phyloP scores from a whole-genome alignment of 2,329 filamentous ascomycete species.

The Pyrenophora seminiperda region DNA sequence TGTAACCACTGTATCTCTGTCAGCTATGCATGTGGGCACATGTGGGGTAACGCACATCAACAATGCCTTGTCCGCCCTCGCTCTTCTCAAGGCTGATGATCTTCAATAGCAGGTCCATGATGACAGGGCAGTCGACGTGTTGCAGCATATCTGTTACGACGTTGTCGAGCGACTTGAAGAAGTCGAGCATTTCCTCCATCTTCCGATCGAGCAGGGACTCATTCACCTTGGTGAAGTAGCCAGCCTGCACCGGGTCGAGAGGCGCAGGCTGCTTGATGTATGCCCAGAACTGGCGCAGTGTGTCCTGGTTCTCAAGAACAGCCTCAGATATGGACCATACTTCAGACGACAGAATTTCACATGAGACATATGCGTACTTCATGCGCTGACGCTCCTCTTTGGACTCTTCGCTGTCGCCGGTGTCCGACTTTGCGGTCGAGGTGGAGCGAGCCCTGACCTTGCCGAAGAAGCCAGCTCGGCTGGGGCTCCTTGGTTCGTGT shows the following conservation, averaged over 20 bases:
- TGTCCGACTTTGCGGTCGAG: constrained; percentile 50
- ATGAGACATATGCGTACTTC: constrained; percentile 91
- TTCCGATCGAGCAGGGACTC: constrained; percentile 97
- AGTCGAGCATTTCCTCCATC: constrained; percentile 92
- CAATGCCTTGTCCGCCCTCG: constrained; percentile 87
- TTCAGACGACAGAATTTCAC: constrained; percentile 91
- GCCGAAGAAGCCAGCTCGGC: constrained; percentile 53
- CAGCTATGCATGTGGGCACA: constrained; percentile 8
- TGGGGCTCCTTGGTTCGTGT: constrained; percentile 42
- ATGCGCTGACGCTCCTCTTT: constrained; percentile 89
- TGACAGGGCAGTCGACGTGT: constrained; percentile 96
- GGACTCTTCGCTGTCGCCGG: constrained; percentile 60
- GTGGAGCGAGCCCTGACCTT: constrained; percentile 53
- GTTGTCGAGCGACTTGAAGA: constrained; percentile 82
- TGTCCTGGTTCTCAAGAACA: constrained; percentile 79
- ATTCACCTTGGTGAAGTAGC: constrained; percentile 98
- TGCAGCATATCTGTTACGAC: constrained; percentile 84
- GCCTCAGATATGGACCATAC: constrained; percentile 97
- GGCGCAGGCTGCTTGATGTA: constrained; percentile 85
- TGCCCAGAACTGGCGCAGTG: constrained; percentile 85
- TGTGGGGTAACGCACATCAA: constrained; percentile 69
- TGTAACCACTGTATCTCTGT: constrained; percentile 76
- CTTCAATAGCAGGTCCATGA: constrained; percentile 96
- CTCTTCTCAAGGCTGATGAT: constrained; percentile 95
- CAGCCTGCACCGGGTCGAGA: constrained; percentile 89